Conservation (phyloP, 805 yeast species). For the Wilhelminamyces savonicus region DNA sequence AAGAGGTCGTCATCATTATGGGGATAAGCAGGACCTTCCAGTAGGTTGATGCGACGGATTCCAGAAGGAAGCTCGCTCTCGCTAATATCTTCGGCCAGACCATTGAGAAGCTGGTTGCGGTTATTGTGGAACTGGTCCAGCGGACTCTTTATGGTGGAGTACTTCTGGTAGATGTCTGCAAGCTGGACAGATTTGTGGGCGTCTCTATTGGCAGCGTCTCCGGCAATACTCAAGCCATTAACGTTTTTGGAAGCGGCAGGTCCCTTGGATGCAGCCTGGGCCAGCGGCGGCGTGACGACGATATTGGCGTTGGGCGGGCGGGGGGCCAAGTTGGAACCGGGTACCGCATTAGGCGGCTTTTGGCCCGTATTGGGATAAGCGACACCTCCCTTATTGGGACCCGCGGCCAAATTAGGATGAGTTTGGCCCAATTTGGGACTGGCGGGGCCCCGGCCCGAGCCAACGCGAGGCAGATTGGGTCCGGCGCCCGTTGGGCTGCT, state of each 20-base stretch:
- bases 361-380: no score
- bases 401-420: no score
- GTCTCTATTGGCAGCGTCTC: background rate
- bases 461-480: no score
- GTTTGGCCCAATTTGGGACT: no score
- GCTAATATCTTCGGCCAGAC: slow-evolving; percentile 26
- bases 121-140: slow-evolving; percentile 31
- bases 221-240: slow-evolving; percentile 8
- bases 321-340: no score
- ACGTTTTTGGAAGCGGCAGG: slow-evolving; percentile 4
- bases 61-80: slow-evolving; percentile 29
- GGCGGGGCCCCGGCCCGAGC: no score
- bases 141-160: slow-evolving; percentile 32
- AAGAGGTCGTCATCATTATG: slow-evolving; percentile 31
- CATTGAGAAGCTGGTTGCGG: slow-evolving; percentile 31
- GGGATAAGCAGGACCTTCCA: slow-evolving; percentile 25
- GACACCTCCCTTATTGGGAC: no score
- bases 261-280: background rate
- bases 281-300: background rate
- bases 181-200: slow-evolving; percentile 32
- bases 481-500: slow-evolving; percentile 20
- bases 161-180: slow-evolving; percentile 38
- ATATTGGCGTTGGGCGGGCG: no score
- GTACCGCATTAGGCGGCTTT: no score
- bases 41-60: slow-evolving; percentile 22